These are phyloP conservation scores for Chlorella ohadii DNA, from an alignment of 139 green algal species.

Conservation along the genomic window DNA sequence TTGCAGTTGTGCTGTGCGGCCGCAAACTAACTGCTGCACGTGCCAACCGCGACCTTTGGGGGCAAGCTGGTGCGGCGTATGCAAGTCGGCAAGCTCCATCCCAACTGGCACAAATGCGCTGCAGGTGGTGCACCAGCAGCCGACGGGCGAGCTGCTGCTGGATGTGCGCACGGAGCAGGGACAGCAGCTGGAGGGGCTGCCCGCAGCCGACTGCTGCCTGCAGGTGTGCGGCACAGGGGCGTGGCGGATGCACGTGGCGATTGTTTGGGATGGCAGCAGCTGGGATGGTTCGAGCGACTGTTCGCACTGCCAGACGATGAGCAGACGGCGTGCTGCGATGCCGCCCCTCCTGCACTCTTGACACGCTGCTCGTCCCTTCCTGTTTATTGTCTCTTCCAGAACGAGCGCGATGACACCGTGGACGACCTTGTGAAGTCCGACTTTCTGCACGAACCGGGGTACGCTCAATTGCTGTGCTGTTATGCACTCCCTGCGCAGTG, in stretches of 20 bases:
- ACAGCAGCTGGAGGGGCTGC: slow-evolving; percentile 15
- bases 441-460: slow-evolving; percentile 73
- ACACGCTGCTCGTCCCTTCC: too few relatives aligned
- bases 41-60: too few relatives aligned
- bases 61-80: too few relatives aligned
- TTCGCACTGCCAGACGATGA: too few relatives aligned
- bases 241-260: too few relatives aligned
- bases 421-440: slow-evolving; percentile 67
- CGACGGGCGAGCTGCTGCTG: slow-evolving; percentile 18
- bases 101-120: neutral
- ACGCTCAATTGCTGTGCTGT: neutral
- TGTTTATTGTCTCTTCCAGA: slow-evolving; percentile 36
- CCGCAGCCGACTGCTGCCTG: slow-evolving; percentile 18
- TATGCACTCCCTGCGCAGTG: too few relatives aligned
- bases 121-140: slow-evolving; percentile 33
- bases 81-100: too few relatives aligned
- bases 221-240: slow-evolving; percentile 4
- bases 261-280: too few relatives aligned
- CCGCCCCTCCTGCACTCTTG: too few relatives aligned
- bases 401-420: slow-evolving; percentile 68
- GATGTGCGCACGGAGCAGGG: slow-evolving; percentile 28
- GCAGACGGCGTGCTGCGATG: too few relatives aligned
- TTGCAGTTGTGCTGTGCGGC: neutral
- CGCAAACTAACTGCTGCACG: too few relatives aligned
- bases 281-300: too few relatives aligned